A percentile compares a stretch with the other conserved stretches of the same genome.
These are phyloP conservation scores for Monsonia emarginata DNA, from an alignment of 441 rosid genomes.

Conservation along the genomic window DNA sequence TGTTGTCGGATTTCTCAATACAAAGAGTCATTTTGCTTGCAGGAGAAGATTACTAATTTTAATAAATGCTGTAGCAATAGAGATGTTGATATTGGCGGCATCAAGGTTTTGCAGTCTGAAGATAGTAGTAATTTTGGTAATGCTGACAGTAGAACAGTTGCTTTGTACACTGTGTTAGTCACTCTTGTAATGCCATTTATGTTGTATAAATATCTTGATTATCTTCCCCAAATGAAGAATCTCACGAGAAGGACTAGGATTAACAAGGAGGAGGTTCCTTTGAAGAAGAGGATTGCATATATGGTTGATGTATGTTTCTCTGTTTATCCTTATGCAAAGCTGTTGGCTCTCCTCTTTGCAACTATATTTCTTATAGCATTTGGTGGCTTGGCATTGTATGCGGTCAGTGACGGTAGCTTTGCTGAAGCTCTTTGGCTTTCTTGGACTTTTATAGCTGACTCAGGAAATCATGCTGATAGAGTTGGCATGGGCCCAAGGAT, in stretches of 20 bases:
- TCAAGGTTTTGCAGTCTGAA: conserved; percentile 27
- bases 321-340: conserved; percentile 79
- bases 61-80: conserved; percentile 29
- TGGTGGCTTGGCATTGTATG: conserved; percentile 76
- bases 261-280: conserved; percentile 63
- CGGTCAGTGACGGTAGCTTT: conserved; percentile 68
- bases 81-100: conserved; percentile 22
- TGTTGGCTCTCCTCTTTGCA: conserved; percentile 80
- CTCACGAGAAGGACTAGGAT: conserved; percentile 35
- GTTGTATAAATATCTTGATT: conserved; percentile 58
- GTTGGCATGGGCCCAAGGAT: conserved; percentile 69
- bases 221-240: conserved; percentile 48
- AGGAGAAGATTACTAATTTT: conserved; percentile 57
- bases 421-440: conserved; percentile 86
- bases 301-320: conserved; percentile 80
- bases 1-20: neutral
- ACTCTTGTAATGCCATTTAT: conserved; percentile 53
- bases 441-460: conserved; percentile 87
- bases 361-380: conserved; percentile 68
- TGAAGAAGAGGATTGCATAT: conserved; percentile 86
- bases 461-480: conserved; percentile 82
- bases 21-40: conserved; percentile 24
- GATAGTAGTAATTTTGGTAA: conserved; percentile 26
- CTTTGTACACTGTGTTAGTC: conserved; percentile 44
- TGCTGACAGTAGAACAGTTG: conserved; percentile 47